These are phyloP conservation scores for Aspergillus bertholletiae DNA, from an alignment of 495 filamentous ascomycete species.

Conservation along the genomic window DNA sequence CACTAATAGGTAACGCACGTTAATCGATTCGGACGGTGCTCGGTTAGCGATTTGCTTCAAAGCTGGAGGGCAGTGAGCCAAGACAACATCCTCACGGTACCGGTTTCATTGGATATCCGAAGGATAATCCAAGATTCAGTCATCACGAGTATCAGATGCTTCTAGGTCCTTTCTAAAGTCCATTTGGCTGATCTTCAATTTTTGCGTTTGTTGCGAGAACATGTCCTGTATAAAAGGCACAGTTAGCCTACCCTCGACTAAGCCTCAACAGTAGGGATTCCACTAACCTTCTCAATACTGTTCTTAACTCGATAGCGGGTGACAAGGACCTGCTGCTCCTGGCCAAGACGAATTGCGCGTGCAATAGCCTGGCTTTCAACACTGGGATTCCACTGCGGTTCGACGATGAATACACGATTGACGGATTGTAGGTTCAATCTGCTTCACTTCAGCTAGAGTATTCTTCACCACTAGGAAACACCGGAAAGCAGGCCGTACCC, in stretches of 20 bases:
- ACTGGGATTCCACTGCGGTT: slow-evolving; percentile 55
- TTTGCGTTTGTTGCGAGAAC: slow-evolving; percentile 13
- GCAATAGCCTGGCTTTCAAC: slow-evolving; percentile 53
- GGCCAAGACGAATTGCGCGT: slow-evolving; percentile 47
- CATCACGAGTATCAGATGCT: neutral
- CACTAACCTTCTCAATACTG: slow-evolving; percentile 39
- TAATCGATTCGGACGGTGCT: neutral
- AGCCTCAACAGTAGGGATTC: too few relatives aligned
- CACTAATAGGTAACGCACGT: neutral
- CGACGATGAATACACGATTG: slow-evolving; percentile 44
- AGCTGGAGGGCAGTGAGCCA: too few relatives aligned
- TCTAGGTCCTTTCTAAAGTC: neutral
- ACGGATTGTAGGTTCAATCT: slow-evolving; percentile 49
- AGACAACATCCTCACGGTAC: too few relatives aligned
- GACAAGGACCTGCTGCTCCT: slow-evolving; percentile 38
- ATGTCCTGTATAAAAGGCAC: slow-evolving; percentile 11
- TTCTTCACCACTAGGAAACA: too few relatives aligned
- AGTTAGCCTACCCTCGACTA: too few relatives aligned
- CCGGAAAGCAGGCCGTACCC: slow-evolving; percentile 31
- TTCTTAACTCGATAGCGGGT: slow-evolving; percentile 41
- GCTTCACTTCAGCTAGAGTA: neutral
- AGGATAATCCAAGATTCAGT: neutral
- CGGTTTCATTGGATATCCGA: neutral
- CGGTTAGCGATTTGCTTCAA: too few relatives aligned
- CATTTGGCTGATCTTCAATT: slow-evolving; percentile 3